Base-by-base conservation (phyloP, 768 basidiomycete genomes). In the Dendrothele bispora region DNA sequence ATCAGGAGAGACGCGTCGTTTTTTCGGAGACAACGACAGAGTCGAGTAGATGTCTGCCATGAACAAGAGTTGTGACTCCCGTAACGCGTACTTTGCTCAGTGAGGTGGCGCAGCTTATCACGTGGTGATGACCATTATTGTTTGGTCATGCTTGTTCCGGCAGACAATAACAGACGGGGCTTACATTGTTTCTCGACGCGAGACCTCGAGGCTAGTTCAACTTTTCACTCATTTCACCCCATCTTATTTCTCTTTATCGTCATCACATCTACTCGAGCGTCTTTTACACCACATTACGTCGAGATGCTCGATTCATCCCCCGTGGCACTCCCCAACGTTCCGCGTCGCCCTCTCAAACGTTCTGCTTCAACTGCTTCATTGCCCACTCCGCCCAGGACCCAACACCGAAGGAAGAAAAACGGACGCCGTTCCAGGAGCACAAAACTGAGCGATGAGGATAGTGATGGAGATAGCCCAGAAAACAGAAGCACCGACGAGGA, bases 1-100 rank as follows among this genome's bases (percentile, higher is more conserved):
- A n/a, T n/a, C n/a, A n/a, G n/a, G 62, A 27, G 74, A 69, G 46
- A 67, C n/a, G 46, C 88, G 80, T 64, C 84, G 88, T 72, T 88
- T 90, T 57, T 62, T 76, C 0, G 85, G 86, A 28, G 87, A 88
- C 40, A 88, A 69, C 38, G 75, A 70, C 20, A 90, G 75, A 14
- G 78, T 65, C 32, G 80, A 66, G 61, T 86, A 86, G 12, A 86
- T 64, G 57, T n/a, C n/a, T n/a, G n/a, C n/a, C n/a, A n/a, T n/a
- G n/a, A n/a, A n/a, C n/a, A n/a, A n/a, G n/a, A n/a, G n/a, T n/a
- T n/a, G n/a, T n/a, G n/a, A n/a, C n/a, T n/a, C n/a, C n/a, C n/a
- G n/a, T n/a, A n/a, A n/a, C n/a, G n/a, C n/a, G n/a, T n/a, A n/a
- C n/a, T n/a, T n/a, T n/a, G n/a, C n/a, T n/a, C n/a, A n/a, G n/a